phyloP scores from a whole-genome alignment of 305 asterid species.

The Plantago lanceolata region DNA sequence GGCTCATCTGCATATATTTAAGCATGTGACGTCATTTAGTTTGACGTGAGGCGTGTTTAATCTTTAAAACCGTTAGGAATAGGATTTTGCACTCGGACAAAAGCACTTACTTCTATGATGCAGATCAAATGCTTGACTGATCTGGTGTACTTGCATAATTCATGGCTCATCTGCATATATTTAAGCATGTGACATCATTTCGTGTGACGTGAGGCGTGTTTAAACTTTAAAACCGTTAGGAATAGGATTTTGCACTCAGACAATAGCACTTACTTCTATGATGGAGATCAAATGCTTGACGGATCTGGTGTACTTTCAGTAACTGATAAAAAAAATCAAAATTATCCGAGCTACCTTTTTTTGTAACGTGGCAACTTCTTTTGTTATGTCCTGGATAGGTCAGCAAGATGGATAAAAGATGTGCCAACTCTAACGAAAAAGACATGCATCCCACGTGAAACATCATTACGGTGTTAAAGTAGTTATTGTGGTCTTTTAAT shows the following conservation, averaged over 20 bases:
- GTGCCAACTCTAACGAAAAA: not conserved
- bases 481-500: not conserved
- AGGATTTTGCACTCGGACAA: too few relatives aligned
- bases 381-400: not conserved
- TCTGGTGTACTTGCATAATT: too few relatives aligned
- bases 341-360: not conserved
- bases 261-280: not conserved
- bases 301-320: not conserved
- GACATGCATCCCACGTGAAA: not conserved
- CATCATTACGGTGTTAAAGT: not conserved
- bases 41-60: too few relatives aligned
- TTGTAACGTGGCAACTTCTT: not conserved
- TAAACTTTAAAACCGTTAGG: too few relatives aligned
- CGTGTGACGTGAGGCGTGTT: not conserved
- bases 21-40: too few relatives aligned
- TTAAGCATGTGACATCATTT: not conserved
- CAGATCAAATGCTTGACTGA: too few relatives aligned
- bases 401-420: conserved; percentile 1
- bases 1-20: too few relatives aligned
- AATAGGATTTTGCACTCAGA: not conserved
- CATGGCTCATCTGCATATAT: not conserved
- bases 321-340: not conserved
- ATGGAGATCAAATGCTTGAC: conserved; percentile 11
- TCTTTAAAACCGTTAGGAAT: too few relatives aligned
- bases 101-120: too few relatives aligned